Evolutionary conservation across 768 basidiomycete species (phyloP).

Genomic region (Hortiboletus flavorubellus): DNA sequence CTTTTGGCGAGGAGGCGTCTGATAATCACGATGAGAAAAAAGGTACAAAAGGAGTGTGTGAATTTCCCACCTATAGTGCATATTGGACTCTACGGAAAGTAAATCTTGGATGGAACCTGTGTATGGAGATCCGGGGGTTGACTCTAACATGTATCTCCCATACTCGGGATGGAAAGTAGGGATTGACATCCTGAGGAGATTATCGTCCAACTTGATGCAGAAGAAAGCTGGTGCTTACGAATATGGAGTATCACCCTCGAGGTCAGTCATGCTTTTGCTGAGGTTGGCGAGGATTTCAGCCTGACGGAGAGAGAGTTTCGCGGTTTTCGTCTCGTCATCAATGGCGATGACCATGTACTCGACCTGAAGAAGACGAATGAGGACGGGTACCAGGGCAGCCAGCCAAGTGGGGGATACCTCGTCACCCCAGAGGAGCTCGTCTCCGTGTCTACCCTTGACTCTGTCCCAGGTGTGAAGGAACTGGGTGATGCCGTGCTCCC

Average conservation of each 20-base stretch:
- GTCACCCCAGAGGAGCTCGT: slow-evolving; percentile 96
- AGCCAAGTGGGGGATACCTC: slow-evolving; percentile 57
- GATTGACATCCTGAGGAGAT: slow-evolving; percentile 52
- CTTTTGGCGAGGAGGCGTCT: slow-evolving; percentile 83
- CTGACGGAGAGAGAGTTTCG: slow-evolving; percentile 90
- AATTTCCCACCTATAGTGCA: slow-evolving; percentile 77
- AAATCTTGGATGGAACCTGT: slow-evolving; percentile 84
- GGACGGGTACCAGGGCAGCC: slow-evolving; percentile 4
- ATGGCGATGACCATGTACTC: slow-evolving; percentile 95
- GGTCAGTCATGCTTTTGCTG: slow-evolving; percentile 60
- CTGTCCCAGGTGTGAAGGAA: slow-evolving; percentile 92
- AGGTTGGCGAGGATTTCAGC: slow-evolving; percentile 88
- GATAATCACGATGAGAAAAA: slow-evolving; percentile 9
- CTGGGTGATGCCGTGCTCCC: slow-evolving; percentile 90
- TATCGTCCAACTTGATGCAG: background rate
- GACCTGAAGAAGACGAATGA: slow-evolving; percentile 48
- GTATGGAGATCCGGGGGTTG: slow-evolving; percentile 94
- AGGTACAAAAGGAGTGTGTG: background rate
- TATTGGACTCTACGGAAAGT: slow-evolving; percentile 87
- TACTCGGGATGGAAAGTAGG: slow-evolving; percentile 98
- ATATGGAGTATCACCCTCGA: slow-evolving; percentile 48
- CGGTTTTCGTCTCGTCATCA: slow-evolving; percentile 74
- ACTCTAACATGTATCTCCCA: slow-evolving; percentile 98
- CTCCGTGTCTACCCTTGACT: slow-evolving; percentile 86
- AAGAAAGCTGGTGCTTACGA: slow-evolving; percentile 42